Evolutionary conservation across 2,329 filamentous ascomycete species (phyloP), one percentile per base, ranked within the genome.

Genomic region (Pseudocercospora crystallina): DNA sequence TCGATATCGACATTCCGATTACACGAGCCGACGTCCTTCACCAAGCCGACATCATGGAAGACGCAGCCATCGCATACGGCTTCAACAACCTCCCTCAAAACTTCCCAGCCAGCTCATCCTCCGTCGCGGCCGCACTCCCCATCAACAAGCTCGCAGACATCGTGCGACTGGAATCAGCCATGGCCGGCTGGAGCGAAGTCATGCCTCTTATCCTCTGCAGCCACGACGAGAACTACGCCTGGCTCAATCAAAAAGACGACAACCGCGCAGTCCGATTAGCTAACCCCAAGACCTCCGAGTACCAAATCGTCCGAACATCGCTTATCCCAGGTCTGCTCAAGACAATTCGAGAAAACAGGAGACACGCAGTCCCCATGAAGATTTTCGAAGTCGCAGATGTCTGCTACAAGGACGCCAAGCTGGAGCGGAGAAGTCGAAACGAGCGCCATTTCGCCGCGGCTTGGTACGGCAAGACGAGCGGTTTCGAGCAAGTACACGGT

Each of bases 41-140:
- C 72, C 88, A 96, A 68, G 95, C 90, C 64, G 94, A 99, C 69
- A 89, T 99, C 61, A 99, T 99, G 92, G 94, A 99, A 75, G 95
- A 99, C 68, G 85, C 95, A 14, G 94, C 90, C 35, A 94, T 99
- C 59, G 90, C 90, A 46, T 96, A 97, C 71, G 94, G 95, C 59
- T 99, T 96, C 81, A 99, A 99, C 79, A 90, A 88, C 57, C 85
- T 99, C 13, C 91, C 92, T 1, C 86, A 90, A 45, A 84, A 86
- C 42, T 90, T 92, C 65, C 90, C 91, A 8, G 90, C 85, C 71
- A 91, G 90, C 67, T 87, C 88, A 17, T 87, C 86, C 48, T 94
- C 90, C 5, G 84, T 96, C 54, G 95, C 89, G 40, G 87, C 90
- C 50, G 90, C 91, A 8, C 80, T 97, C 8, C 82, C 84, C 53